Evolutionary conservation across 192 early-diverging fungal genomes (phyloP).

Genomic region (Lobulomyces angularis): DNA sequence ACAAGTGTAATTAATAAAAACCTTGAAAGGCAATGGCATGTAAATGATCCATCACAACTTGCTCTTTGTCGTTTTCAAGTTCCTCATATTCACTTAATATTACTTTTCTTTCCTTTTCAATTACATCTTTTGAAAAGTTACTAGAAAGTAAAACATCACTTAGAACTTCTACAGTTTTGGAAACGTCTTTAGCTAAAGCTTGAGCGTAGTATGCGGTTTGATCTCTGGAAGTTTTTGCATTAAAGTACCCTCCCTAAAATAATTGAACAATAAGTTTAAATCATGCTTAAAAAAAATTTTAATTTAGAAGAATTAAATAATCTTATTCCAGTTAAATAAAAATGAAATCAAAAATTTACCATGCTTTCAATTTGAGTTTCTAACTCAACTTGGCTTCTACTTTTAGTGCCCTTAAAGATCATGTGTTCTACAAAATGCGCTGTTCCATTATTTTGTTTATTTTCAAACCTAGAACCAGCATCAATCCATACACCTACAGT

Average conservation of each 20-base stretch:
- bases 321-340: too few relatives aligned
- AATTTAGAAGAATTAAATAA: too few relatives aligned
- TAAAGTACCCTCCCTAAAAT: slow-evolving; percentile 94
- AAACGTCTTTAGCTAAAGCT: slow-evolving; percentile 75
- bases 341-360: too few relatives aligned
- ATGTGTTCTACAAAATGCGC: slow-evolving; percentile 87
- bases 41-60: slow-evolving; percentile 97
- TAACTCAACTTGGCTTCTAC: slow-evolving; percentile 75
- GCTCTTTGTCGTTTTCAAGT: slow-evolving; percentile 82
- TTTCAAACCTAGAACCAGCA: slow-evolving; percentile 77
- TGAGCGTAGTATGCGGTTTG: slow-evolving; percentile 99
- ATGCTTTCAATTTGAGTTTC: slow-evolving; percentile 97
- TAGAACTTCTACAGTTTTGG: slow-evolving; percentile 81
- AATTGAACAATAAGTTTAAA: too few relatives aligned
- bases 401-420: slow-evolving; percentile 87
- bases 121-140: slow-evolving; percentile 64
- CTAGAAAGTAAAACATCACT: slow-evolving; percentile 92
- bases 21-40: slow-evolving; percentile 91
- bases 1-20: too few relatives aligned
- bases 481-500: slow-evolving; percentile 86
- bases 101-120: slow-evolving; percentile 94
- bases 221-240: slow-evolving; percentile 97
- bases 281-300: too few relatives aligned
- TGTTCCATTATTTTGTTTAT: slow-evolving; percentile 69
- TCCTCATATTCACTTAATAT: slow-evolving; percentile 89